Base-by-base conservation (phyloP, 2,329 filamentous ascomycete genomes). In the Aureobasidium melanogenum region DNA sequence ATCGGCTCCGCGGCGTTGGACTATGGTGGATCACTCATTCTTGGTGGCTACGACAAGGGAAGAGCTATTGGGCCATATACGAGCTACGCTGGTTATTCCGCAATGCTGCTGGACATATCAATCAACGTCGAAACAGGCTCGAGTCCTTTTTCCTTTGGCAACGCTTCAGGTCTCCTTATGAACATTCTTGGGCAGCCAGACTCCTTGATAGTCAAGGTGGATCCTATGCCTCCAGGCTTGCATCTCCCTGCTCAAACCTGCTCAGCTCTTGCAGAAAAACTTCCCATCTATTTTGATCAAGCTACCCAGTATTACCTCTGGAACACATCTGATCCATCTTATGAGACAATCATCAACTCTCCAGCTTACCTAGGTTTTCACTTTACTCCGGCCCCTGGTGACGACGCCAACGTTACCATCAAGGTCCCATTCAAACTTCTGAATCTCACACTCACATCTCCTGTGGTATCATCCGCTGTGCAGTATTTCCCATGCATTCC, bases 281-380 rank as follows among this genome's bases (percentile, higher is more conserved):
- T 73, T 9, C 71, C 71, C 0, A 63, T 73, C 30, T 64, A 41
- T 3, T 70, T 66, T 50, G 64, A 69, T 47, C 12, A 41, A 3
- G 60, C 51, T 3, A 52, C 64, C 12, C 63, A 65, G 9, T 67
- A 69, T 38, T 72, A 68, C 46, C 59, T 69, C 9, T 73, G 70
- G 71, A 64, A 73, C 50, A 68, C 65, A 1, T 50, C 56, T 1
- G 62, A 69, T 26, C 57, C 64, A 12, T 67, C 68, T 43, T 79
- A 75, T 62, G 51, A 67, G 5, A 69, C 69, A 24, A 74, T 79
- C 19, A 66, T 78, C 12, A 69, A 67, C 15, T 80, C 77, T 0
- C 73, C 77, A 0, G 71, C 76, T 10, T 72, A 73, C 19, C 68
- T 79, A 2, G 65, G 69, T 34, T 79, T 79, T 62, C 70, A 71